These are phyloP conservation scores for Marasmius fiardii DNA, from an alignment of 1,284 basidiomycete species.

Conservation along the genomic window DNA sequence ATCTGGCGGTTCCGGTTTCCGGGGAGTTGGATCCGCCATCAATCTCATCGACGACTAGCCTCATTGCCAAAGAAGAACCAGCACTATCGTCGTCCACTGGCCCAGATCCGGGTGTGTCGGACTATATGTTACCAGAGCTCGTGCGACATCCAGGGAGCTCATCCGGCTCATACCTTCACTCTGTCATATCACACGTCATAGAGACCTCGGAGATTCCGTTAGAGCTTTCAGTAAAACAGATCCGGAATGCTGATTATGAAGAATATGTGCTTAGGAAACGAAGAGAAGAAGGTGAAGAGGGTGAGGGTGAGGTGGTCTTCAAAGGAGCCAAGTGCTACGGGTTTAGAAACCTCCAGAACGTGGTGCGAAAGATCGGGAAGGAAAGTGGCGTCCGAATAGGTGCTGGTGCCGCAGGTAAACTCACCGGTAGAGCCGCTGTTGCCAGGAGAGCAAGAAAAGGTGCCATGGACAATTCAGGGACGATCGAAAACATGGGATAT, in stretches of 20 bases:
- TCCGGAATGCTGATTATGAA: constrained; percentile 57
- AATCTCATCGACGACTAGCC: constrained; percentile 3
- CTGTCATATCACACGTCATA: constrained; percentile 58
- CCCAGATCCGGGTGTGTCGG: neutral
- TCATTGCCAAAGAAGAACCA: neutral
- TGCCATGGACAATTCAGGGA: constrained; percentile 23
- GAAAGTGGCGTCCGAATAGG: constrained; percentile 76
- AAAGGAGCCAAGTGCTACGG: constrained; percentile 95
- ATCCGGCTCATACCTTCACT: constrained; percentile 92
- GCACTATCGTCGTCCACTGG: neutral
- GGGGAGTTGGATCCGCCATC: constrained; percentile 37
- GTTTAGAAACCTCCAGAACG: constrained; percentile 96
- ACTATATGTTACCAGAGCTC: constrained; percentile 60
- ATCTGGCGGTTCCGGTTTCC: constrained; percentile 57
- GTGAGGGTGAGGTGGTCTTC: constrained; percentile 67
- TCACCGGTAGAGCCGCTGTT: constrained; percentile 34
- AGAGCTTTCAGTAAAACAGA: constrained; percentile 47
- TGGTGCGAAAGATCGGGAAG: constrained; percentile 90
- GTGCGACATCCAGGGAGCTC: constrained; percentile 80
- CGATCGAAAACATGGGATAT: constrained; percentile 57
- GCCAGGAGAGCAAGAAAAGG: constrained; percentile 32
- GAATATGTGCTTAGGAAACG: constrained; percentile 59
- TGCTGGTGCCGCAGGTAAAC: constrained; percentile 60
- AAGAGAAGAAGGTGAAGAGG: constrained; percentile 18
- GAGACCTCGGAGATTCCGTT: constrained; percentile 39